These are phyloP conservation scores for Allium sativum DNA, from an alignment of 106 monocot species.

Conservation along the genomic window DNA sequence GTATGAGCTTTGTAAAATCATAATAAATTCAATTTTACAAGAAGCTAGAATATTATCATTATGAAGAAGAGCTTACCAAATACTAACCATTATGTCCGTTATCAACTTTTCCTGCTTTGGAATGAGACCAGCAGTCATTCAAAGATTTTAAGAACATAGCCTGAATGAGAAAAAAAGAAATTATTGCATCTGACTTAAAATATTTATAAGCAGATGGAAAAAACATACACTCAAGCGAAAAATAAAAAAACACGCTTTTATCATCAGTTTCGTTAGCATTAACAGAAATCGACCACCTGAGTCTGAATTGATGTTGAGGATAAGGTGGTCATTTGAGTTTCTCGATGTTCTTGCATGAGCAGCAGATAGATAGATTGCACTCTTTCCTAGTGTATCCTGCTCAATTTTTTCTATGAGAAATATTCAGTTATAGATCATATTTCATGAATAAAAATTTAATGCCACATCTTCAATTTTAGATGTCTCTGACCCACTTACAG, in stretches of 20 bases:
- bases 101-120: conserved; percentile 83
- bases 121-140: conserved; percentile 73
- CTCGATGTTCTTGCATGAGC: conserved; percentile 59
- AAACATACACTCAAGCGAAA: no score
- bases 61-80: conserved; percentile 49
- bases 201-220: no score
- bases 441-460: background rate
- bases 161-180: conserved; percentile 25
- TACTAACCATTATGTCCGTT: conserved; percentile 80
- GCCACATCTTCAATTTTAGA: conserved; percentile 84
- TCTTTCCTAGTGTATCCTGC: conserved; percentile 60
- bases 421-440: no score
- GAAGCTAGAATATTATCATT: background rate
- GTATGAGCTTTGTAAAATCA: no score
- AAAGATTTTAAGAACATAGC: conserved; percentile 93
- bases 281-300: conserved; percentile 47
- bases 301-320: conserved; percentile 58
- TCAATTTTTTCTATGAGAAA: no score
- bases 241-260: conserved; percentile 51
- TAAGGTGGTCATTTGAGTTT: conserved; percentile 79
- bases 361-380: conserved; percentile 27
- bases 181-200: no score
- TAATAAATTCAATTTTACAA: no score
- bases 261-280: conserved; percentile 61
- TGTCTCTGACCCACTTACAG: conserved; percentile 51